These are phyloP conservation scores for Helotiales sp. DNA, from an alignment of 2,329 filamentous ascomycete species.

Conservation along the genomic window DNA sequence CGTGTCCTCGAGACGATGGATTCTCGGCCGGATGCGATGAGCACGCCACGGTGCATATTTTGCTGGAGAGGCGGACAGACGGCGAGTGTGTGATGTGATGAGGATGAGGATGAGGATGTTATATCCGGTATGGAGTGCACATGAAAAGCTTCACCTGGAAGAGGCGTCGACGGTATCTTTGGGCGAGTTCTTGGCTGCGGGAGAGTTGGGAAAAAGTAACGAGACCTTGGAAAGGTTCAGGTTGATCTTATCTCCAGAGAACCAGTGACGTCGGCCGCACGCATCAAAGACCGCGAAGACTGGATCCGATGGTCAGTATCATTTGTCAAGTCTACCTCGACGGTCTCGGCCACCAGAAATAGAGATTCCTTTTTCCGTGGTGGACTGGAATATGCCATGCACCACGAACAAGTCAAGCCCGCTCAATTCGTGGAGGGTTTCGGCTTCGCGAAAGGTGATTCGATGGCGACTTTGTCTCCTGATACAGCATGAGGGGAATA, in stretches of 20 bases:
- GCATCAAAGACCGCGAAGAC: background rate
- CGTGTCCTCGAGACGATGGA: background rate
- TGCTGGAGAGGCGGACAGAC: background rate
- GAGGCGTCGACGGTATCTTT: background rate
- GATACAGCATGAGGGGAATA: background rate
- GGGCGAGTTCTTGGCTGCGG: background rate
- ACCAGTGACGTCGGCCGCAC: background rate
- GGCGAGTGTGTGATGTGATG: background rate
- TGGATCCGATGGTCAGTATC: background rate
- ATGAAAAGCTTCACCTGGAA: background rate
- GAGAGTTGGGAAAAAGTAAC: background rate
- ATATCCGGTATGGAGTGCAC: background rate
- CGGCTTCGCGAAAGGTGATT: background rate
- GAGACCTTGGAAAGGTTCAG: background rate
- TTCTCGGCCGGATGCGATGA: background rate
- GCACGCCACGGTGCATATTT: background rate
- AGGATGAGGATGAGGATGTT: background rate
- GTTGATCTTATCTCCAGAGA: background rate
- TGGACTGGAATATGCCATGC: background rate
- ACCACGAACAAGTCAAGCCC: background rate
- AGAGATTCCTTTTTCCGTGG: background rate
- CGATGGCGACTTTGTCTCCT: background rate
- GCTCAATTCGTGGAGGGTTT: background rate
- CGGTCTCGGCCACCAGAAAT: background rate
- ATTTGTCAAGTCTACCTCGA: background rate